Conservation (phyloP, 345 rosid genomes). For the Rhodamnia argentea region DNA sequence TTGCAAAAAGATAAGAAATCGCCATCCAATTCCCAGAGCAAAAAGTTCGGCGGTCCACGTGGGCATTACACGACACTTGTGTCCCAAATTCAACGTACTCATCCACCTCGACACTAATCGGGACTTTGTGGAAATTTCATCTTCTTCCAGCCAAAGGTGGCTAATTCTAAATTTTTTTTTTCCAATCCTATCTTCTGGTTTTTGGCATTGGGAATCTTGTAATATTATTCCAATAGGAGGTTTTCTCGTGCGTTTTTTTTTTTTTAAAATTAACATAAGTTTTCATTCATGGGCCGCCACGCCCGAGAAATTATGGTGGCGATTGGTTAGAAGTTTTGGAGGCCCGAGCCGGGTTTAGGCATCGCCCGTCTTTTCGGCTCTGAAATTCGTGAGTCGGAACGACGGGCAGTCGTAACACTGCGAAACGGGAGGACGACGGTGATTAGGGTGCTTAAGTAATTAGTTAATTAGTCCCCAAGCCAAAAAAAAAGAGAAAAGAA, state of each 20-base stretch:
- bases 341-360: background rate
- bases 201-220: background rate
- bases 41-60: background rate
- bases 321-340: too few species aligned
- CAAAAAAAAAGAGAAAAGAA: background rate
- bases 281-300: too few species aligned
- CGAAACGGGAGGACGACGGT: too few species aligned
- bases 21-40: background rate
- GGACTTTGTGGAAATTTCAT: background rate
- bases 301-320: background rate
- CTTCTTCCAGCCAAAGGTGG: background rate
- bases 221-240: background rate
- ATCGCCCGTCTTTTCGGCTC: background rate
- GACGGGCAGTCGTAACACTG: too few species aligned
- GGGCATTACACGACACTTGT: background rate
- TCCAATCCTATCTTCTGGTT: background rate
- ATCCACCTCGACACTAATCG: background rate
- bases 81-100: background rate
- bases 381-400: background rate
- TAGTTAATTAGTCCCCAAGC: background rate
- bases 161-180: background rate
- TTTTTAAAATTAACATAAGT: background rate
- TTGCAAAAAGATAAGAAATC: background rate
- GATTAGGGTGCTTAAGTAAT: background rate
- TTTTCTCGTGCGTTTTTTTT: background rate